A percentile compares a stretch with the other conserved stretches of the same genome.
Conservation (phyloP, 805 yeast genomes). For the Trichomonascus vanleenenianus region DNA sequence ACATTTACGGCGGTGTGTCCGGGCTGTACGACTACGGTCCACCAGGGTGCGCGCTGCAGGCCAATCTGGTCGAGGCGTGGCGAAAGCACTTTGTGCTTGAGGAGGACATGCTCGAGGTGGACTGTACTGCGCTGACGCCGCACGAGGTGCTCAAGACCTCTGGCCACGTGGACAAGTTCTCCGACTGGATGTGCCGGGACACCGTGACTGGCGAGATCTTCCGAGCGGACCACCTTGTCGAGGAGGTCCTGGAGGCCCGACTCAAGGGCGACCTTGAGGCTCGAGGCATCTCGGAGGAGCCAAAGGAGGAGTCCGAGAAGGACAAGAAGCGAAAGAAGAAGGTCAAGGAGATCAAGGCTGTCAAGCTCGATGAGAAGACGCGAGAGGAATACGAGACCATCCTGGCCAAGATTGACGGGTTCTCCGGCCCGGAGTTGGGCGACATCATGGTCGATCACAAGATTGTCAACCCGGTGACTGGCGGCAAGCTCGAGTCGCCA, state of each 20-base stretch:
- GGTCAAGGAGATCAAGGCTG: conserved; percentile 88
- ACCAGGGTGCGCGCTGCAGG: conserved; percentile 98
- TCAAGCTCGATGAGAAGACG: conserved; percentile 64
- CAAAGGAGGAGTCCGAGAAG: conserved; percentile 63
- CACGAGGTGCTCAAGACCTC: conserved; percentile 96
- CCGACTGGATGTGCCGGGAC: conserved; percentile 99
- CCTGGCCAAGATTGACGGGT: conserved; percentile 89
- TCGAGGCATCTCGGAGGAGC: conserved; percentile 65
- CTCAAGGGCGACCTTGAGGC: conserved; percentile 97
- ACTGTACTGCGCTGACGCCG: conserved; percentile 96
- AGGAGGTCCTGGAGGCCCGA: conserved; percentile 93
- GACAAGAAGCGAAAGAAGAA: conserved; percentile 92
- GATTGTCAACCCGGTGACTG: conserved; percentile 88
- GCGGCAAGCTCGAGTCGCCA: conserved; percentile 81
- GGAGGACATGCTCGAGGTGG: conserved; percentile 98
- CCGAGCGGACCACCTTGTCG: conserved; percentile 97
- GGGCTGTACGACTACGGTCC: conserved; percentile 99
- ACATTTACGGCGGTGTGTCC: conserved; percentile 96
- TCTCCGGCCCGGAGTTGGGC: conserved; percentile 86
- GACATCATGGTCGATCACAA: conserved; percentile 73
- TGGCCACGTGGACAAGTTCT: conserved; percentile 98
- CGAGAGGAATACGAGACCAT: conserved; percentile 77
- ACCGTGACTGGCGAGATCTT: conserved; percentile 94
- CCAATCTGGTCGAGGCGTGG: conserved; percentile 91
- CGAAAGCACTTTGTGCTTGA: conserved; percentile 95